Base-by-base conservation (phyloP, 163 green algal genomes). In the Volvox carteri region DNA sequence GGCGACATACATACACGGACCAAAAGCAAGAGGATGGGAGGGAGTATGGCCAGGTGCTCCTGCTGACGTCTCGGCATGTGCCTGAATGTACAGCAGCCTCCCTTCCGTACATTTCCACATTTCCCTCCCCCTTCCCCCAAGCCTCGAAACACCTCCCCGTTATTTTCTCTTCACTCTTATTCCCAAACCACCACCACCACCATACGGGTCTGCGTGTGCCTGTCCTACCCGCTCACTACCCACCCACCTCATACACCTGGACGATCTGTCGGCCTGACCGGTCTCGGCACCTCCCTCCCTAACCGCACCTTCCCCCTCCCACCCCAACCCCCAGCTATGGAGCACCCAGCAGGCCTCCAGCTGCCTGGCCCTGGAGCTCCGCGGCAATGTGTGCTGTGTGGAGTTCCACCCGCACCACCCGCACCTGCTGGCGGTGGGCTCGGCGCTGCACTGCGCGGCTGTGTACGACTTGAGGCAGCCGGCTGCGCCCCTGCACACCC, bases 321-420 rank as follows among this genome's bases (percentile, higher is more conserved):
- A 28, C 41, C 28, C 23, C 21, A 6, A 70, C n/a, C 62, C 30
- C 21, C 48, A 89, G 84, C 39, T 89, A 28, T 89, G 84, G 84
- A 84, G 37, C 70, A 84, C 68, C 23, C 70, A n/a, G 6, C 70
- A 81, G 52, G 12, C 68, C 4, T 4, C 3, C 28, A 74, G 68
- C 84, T 81, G 68, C 70, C n/a, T 85, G 23, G 44, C 37, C 9
- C 28, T 93, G 16, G 81, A 91, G 62, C 73, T 90, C 11, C 84
- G 92, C 35, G 93, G 94, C 54, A 98, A 98, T 84, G 96, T 98
- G n/a, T 98, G 96, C 94, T 94, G 91, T 84, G 96, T 98, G 44
- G 94, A 97, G 75, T 98, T 96, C 92, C 95, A 90, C 90, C 96
- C 96, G 2, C 87, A 85, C 30, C 79, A 93, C 58, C 68, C 87